These are phyloP conservation scores for Hygrophila difformis DNA, from an alignment of 257 asterid species.

Conservation along the genomic window DNA sequence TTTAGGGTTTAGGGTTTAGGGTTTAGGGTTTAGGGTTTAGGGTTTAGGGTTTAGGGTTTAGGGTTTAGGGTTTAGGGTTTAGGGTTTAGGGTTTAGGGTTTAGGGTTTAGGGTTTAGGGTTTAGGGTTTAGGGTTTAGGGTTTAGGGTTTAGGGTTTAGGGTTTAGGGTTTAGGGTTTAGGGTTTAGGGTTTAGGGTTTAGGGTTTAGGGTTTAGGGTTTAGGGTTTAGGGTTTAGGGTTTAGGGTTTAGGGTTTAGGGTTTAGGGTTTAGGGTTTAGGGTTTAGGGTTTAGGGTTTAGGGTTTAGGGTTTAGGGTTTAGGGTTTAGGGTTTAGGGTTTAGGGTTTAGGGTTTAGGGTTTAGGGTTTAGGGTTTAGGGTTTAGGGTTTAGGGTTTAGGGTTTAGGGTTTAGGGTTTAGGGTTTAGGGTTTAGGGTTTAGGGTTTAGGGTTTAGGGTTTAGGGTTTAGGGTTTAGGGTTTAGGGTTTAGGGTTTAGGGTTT, in stretches of 20 bases:
- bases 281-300: constrained; percentile 1
- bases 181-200: constrained; percentile 1
- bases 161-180: constrained; percentile 1
- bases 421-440: constrained; percentile 1
- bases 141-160: constrained; percentile 1
- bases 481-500: background rate
- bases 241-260: background rate
- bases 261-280: background rate
- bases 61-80: background rate
- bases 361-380: constrained; percentile 2
- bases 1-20: background rate
- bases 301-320: background rate
- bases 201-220: background rate
- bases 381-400: constrained; percentile 2
- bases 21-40: background rate
- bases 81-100: background rate
- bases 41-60: background rate
- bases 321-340: background rate
- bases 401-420: constrained; percentile 2
- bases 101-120: constrained; percentile 6
- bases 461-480: constrained; percentile 1
- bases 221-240: constrained; percentile 1
- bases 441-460: constrained; percentile 1
- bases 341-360: constrained; percentile 2
- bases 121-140: constrained; percentile 4